Evolutionary conservation across 805 yeast species (phyloP).

Genomic region (Suhomyces sp.): DNA sequence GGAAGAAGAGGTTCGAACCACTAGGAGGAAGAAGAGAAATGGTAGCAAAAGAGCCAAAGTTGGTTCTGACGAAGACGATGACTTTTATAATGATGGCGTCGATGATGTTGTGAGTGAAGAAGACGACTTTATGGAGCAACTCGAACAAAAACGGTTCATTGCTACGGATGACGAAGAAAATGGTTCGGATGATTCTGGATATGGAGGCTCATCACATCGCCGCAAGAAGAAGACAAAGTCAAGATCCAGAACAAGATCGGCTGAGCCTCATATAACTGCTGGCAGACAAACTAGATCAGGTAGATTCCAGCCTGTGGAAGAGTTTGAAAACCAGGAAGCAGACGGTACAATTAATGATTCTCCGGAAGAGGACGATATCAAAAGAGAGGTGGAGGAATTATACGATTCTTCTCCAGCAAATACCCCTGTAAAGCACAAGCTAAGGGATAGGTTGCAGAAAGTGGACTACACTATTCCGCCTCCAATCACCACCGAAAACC

Average conservation of each 20-base stretch:
- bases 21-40: conserved; percentile 10
- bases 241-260: conserved; percentile 22
- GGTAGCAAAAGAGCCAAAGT: conserved; percentile 2
- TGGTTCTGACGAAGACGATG: conserved; percentile 14
- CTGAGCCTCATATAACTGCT: conserved; percentile 19
- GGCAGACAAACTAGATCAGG: conserved; percentile 20
- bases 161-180: conserved; percentile 40
- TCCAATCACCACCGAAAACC: conserved; percentile 53
- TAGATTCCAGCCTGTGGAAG: conserved; percentile 3
- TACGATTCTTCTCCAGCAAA: conserved; percentile 57
- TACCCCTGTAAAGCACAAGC: conserved; percentile 41
- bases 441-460: conserved; percentile 49
- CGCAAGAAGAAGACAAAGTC: conserved; percentile 13
- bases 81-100: conserved; percentile 8
- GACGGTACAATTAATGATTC: conserved; percentile 14
- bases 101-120: conserved; percentile 14
- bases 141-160: conserved; percentile 33
- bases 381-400: conserved; percentile 65
- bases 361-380: conserved; percentile 40
- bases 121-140: conserved; percentile 25
- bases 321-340: conserved; percentile 2
- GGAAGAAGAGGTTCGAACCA: conserved; percentile 12
- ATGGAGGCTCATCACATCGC: conserved; percentile 11
- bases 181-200: conserved; percentile 9
- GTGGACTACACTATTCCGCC: conserved; percentile 84